Conservation (phyloP, 2,329 filamentous ascomycete genomes). For the Bipolaris zeicola region DNA sequence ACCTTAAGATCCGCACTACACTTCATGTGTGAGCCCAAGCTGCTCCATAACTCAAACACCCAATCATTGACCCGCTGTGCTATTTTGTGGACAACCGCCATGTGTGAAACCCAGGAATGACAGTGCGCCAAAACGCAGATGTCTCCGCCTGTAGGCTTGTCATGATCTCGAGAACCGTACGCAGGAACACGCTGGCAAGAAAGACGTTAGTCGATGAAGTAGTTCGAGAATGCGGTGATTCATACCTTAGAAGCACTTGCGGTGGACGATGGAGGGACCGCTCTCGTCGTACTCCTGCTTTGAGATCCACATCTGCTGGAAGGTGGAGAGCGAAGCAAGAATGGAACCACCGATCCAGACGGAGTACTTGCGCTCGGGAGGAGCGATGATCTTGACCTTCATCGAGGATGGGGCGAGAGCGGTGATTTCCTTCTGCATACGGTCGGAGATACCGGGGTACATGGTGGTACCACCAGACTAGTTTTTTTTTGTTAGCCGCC, state of each 20-base stretch:
- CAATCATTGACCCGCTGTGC: constrained; percentile 45
- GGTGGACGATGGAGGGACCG: constrained; percentile 98
- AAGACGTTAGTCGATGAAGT: constrained; percentile 30
- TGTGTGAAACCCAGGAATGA: constrained; percentile 42
- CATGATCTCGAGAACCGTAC: constrained; percentile 44
- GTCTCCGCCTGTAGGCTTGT: constrained; percentile 47
- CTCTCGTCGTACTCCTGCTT: constrained; percentile 99
- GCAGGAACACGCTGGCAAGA: constrained; percentile 41
- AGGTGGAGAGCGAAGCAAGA: constrained; percentile 97
- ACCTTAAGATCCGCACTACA: constrained; percentile 46
- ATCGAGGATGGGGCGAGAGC: constrained; percentile 98
- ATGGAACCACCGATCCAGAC: constrained; percentile 99
- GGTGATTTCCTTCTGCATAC: constrained; percentile 99
- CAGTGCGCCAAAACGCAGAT: constrained; percentile 46
- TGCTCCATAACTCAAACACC: constrained; percentile 46
- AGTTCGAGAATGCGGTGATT: constrained; percentile 4
- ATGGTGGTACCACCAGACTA: constrained; percentile 99
- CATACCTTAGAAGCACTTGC: constrained; percentile 99
- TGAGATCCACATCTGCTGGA: constrained; percentile 99
- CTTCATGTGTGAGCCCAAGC: constrained; percentile 41
- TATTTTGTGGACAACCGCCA: constrained; percentile 49
- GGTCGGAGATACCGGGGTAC: constrained; percentile 99
- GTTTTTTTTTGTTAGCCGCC: constrained; percentile 42
- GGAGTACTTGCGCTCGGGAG: constrained; percentile 99
- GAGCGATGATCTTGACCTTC: constrained; percentile 99